These are phyloP conservation scores for Nannochloropsis oceanica DNA, from an alignment of 108 stramenopile genomes.

Conservation along the genomic window DNA sequence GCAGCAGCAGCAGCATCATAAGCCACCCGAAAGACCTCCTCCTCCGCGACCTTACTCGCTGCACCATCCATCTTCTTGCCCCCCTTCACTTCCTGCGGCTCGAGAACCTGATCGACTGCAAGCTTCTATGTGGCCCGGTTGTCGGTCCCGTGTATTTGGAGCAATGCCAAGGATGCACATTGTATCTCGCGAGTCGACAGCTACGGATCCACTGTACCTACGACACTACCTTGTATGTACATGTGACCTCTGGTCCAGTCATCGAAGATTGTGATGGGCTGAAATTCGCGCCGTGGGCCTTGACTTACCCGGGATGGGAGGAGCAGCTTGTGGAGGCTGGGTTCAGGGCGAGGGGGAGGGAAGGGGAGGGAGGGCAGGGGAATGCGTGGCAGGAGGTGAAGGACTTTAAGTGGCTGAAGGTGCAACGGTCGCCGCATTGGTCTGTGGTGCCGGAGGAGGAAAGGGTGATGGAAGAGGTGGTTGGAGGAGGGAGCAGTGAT, in stretches of 20 bases:
- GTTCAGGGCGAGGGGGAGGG: not conserved
- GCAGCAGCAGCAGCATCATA: not conserved
- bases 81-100: not conserved
- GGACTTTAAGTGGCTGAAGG: conserved; percentile 41
- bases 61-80: not conserved
- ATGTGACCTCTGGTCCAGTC: conserved; percentile 31
- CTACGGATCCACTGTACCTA: not conserved
- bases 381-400: conserved; percentile 37
- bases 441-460: conserved; percentile 14
- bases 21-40: not conserved
- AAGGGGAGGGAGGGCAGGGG: conserved; percentile 3
- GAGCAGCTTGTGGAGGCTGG: conserved; percentile 14
- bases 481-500: not conserved
- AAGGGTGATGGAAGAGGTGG: conserved; percentile 1
- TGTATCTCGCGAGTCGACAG: conserved; percentile 18
- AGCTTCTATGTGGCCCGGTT: conserved; percentile 16
- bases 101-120: not conserved
- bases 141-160: conserved; percentile 20
- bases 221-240: conserved; percentile 24
- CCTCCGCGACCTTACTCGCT: not conserved
- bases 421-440: conserved; percentile 37
- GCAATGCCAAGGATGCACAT: conserved; percentile 1
- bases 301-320: conserved; percentile 10
- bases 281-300: conserved; percentile 28
- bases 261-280: conserved; percentile 38